Evolutionary conservation across 495 filamentous ascomycete genomes (phyloP), one percentile per base, ranked within the genome.

Genomic region (Hypoxylon intermedium): DNA sequence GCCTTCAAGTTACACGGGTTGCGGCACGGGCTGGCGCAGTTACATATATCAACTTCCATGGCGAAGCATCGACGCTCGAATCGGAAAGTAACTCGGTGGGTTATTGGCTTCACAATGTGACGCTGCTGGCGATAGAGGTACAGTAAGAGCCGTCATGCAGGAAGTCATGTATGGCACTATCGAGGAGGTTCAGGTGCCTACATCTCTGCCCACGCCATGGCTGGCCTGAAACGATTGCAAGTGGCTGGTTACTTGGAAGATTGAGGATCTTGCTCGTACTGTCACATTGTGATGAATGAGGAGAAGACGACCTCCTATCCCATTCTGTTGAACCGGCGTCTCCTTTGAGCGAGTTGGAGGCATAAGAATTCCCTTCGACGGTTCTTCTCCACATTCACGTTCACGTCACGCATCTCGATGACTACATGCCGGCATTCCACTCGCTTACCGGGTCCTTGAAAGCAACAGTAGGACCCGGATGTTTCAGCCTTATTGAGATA

Each of bases 21-120:
- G 33, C 59, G 52, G 59, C 53, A 21, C 60, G 53, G 48, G 9
- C 46, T 53, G 60, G 34, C 33, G 40, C 60, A 48, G 53, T 47
- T 37, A 55, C 20, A 34, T 15, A 38, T 4, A 6, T 9, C 6
- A 24, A 23, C 6, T 24, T 37, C 13, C 20, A 24, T 38, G 15
- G 36, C 40, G 15, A n/a, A 28, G 18, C 18, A 9, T 15, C 9
- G 28, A 26, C 42, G 11, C 24, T 26, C 36, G 36, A 15, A 16
- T 16, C 16, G 36, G 36, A 38, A 38, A 34, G n/a, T n/a, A 36
- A 36, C 12, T 15, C 5, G 36, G n/a, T 13, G 9, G 15, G 7
- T 38, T 19, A 9, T 37, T 12, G 36, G 1, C 18, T 16, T 38
- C 16, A 19, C 36, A 38, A 6, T 6, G 36, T 38, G 36, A 38